Base-by-base conservation (phyloP, 2,329 filamentous ascomycete species). In the Tolypocladium tropicale region DNA sequence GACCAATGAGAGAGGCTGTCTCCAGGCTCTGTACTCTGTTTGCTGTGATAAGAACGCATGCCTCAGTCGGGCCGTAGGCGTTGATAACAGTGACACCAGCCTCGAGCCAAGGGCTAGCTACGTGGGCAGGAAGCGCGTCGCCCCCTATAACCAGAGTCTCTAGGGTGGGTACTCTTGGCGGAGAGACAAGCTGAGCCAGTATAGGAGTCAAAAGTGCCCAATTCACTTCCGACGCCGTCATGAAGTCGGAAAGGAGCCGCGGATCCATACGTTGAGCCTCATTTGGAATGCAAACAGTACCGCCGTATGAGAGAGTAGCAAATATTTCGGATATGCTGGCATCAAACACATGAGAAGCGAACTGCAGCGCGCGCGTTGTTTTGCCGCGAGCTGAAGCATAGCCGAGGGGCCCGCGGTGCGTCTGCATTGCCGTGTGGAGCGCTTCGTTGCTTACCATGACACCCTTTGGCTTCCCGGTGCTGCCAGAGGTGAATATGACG, bases 41-140 rank as follows among this genome's bases (percentile, higher is more conserved):
- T 12, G 39, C 10, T 6, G 33, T 37, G 12, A 53, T 53, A 23
- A 53, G 34, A 21, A 54, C 53, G 9, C 46, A 52, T 5, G 41
- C 43, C 33, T 57, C 55, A 9, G 55, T 49, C 14, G 55, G 55
- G 14, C 55, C 55, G 2, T 54, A 57, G 9, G 25, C 52, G 21
- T 55, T 53, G 43, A 55, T 18, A 16, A 58, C 11, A 14, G 34
- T 32, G 6, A 49, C 52, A 39, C 36, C 25, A 33, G 9, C 37
- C 37, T 25, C 12, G 5, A 41, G 33, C 51, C 51, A 52, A 12
- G 41, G 34, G 9, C 14, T 34, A 10, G 25, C 51, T 7, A 57
- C n/a, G 16, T 49, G 46, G 11, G 37, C 21, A 21, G 41, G 33
- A 9, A 46, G 28, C 2, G 23, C 14, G 30, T 37, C 34, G 32